phyloP scores from a whole-genome alignment of 2,329 filamentous ascomycete genomes.

The Madurella fahalii region DNA sequence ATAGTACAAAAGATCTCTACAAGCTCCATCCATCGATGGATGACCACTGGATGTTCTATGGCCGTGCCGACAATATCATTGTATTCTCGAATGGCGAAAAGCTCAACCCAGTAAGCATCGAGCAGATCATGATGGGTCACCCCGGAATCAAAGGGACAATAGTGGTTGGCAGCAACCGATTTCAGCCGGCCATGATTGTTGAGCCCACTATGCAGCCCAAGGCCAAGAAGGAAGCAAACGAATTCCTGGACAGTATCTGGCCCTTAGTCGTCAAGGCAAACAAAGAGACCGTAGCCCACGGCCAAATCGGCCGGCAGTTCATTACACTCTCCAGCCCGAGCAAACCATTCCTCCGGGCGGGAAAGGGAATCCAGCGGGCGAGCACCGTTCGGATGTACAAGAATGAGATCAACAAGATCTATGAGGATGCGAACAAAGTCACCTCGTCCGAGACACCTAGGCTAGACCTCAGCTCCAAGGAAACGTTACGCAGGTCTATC shows the following conservation, averaged over 20 bases:
- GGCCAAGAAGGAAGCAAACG: slow-evolving; percentile 24
- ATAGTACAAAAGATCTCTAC: slow-evolving; percentile 43
- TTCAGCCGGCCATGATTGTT: slow-evolving; percentile 46
- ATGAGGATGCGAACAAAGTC: slow-evolving; percentile 28
- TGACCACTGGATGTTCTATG: slow-evolving; percentile 34
- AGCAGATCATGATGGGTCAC: slow-evolving; percentile 37
- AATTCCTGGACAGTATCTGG: slow-evolving; percentile 43
- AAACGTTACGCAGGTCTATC: slow-evolving; percentile 31
- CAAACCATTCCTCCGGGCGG: slow-evolving; percentile 42
- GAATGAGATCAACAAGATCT: slow-evolving; percentile 41
- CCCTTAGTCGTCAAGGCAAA: slow-evolving; percentile 41
- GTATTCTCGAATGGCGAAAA: slow-evolving; percentile 50
- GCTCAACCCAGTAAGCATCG: slow-evolving; percentile 45
- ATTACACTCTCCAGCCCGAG: slow-evolving; percentile 36
- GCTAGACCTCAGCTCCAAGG: slow-evolving; percentile 31
- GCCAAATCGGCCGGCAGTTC: slow-evolving; percentile 40
- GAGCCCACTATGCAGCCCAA: slow-evolving; percentile 37
- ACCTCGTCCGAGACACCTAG: slow-evolving; percentile 20
- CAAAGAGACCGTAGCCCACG: slow-evolving; percentile 42
- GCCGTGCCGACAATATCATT: slow-evolving; percentile 43
- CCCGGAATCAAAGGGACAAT: slow-evolving; percentile 39
- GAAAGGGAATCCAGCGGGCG: slow-evolving; percentile 46
- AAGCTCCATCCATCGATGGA: slow-evolving; percentile 35
- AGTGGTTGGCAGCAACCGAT: slow-evolving; percentile 43
- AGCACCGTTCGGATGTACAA: slow-evolving; percentile 39